Base-by-base conservation (phyloP, 352 stramenopile species). In the Globisporangium polare region DNA sequence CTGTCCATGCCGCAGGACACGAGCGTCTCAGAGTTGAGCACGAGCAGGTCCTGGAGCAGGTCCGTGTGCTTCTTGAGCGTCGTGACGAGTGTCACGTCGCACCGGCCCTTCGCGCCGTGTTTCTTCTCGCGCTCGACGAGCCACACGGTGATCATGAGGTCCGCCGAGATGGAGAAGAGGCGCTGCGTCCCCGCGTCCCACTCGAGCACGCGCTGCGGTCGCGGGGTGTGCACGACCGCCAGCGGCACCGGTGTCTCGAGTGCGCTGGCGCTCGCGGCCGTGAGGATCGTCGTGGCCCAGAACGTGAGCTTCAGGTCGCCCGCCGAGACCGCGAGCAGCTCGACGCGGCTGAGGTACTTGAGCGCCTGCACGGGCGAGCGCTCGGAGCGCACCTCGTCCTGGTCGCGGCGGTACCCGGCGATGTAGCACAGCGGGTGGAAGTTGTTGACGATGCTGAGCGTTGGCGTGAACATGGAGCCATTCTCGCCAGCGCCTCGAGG, bases 231-330 rank as follows among this genome's bases (percentile, higher is more conserved):
- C 0, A 89, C 73, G 31, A 89, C 71, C 7, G 74, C 74, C n/a
- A 93, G 67, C 2, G 83, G 83, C n/a, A 73, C 37, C 5, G 80
- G 78, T 8, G 72, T 88, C 53, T 91, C 82, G 33, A 90, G 60
- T 0, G 81, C 81, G 20, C 81, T 88, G 5, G 77, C 60, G 46
- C 81, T 90, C 26, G 65, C 75, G 0, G 80, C 75, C 2, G 78
- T 90, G n/a, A 93, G 58, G 24, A 90, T 70, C 17, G 71, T 76
- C 1, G 80, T 73, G 2, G 78, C 62, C 83, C 83, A 93, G 56
- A 93, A 91, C 27, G 81, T 90, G 56, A 93, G 72, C 54, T 91
- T 93, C 17, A 93, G 61, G 45, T 93, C 83, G 0, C 81, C 83
- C 8, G 73, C 83, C 1, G 83, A 90, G 9, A 91, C 75, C n/a